Evolutionary conservation across 2,329 filamentous ascomycete species (phyloP), one percentile per base, ranked within the genome.

Genomic region (Colletotrichum sp.): DNA sequence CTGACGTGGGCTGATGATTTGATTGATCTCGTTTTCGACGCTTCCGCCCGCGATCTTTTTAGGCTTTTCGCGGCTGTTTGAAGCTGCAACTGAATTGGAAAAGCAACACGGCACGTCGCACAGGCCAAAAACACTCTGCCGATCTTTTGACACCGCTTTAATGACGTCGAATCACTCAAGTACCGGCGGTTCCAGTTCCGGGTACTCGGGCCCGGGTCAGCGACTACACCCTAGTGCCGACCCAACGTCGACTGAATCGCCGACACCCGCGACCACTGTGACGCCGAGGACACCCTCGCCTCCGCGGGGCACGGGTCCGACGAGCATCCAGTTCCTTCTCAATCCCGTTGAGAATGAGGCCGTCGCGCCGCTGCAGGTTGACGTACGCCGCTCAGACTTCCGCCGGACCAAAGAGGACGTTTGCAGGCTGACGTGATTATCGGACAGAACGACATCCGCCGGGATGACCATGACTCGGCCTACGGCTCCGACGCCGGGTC

Each of bases 401-500:
- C 15, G 18, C 7, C 26, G 8, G 60, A 28, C n/a, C 30, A 30
- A 32, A 63, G 13, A 63, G 21, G 16, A 34, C 64, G 48, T 30
- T 61, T 63, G 55, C 66, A 69, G 30, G 63, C 68, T 75, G 52
- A 72, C 68, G 8, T 38, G n/a, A 32, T 4, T 8, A 52, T 32
- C 66, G 10, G 38, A 57, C 64, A 76, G 57, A 65, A 71, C 36
- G 75, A 70, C 16, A 30, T 26, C 76, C 8, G 77, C 79, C 26
- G 4, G 3, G 78, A 78, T 60, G 77, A 79, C 38, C 75, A 63
- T 26, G 84, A 86, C 77, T 86, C 84, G 18, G 80, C 83, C 16
- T 84, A 85, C 74, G 81, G 78, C 32, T 84, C 83, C 13, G 82
- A 84, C 8, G 74, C 75, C 30, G 82, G 79, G 3, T 81, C 82